phyloP scores from a whole-genome alignment of 108 stramenopile genomes.

The Pseudonitzschia multiseries region DNA sequence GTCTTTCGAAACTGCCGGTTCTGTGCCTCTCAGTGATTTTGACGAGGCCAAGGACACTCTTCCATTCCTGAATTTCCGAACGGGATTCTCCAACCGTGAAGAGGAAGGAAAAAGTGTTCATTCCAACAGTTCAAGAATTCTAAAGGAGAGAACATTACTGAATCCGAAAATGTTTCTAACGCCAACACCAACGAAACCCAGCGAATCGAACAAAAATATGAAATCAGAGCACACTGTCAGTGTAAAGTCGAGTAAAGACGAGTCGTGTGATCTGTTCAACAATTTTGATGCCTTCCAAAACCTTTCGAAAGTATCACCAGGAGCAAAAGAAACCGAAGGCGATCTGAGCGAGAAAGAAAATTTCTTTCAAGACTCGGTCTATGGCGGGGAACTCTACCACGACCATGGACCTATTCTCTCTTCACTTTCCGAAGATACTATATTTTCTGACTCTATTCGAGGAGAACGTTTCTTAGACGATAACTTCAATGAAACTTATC shows the following conservation, averaged over 20 bases:
- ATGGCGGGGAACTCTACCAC: not conserved
- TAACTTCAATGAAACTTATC: not conserved
- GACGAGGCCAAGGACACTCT: constrained; percentile 10
- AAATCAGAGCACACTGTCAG: not conserved
- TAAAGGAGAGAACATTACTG: not conserved
- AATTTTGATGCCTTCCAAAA: constrained; percentile 4
- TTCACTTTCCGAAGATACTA: constrained; percentile 19
- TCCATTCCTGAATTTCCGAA: constrained; percentile 10
- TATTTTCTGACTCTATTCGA: constrained; percentile 11
- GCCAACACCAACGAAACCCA: not conserved
- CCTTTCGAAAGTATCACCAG: not conserved
- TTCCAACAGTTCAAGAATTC: not conserved
- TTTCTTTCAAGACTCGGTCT: not conserved
- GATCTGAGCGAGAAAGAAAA: not conserved
- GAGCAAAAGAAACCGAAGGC: not conserved
- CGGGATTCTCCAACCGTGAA: not conserved
- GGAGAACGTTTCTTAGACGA: constrained; percentile 3
- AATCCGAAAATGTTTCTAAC: constrained; percentile 17
- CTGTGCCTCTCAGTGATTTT: constrained; percentile 10
- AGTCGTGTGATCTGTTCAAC: not conserved
- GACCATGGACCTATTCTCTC: constrained; percentile 21
- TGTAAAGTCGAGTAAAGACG: not conserved
- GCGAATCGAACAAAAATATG: not conserved
- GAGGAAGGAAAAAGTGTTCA: not conserved
- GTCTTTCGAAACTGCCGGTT: constrained; percentile 7